A percentile compares a stretch with the other conserved stretches of the same genome.
Evolutionary conservation across 768 basidiomycete species (phyloP).

Genomic region (Hypholoma sublateritium): DNA sequence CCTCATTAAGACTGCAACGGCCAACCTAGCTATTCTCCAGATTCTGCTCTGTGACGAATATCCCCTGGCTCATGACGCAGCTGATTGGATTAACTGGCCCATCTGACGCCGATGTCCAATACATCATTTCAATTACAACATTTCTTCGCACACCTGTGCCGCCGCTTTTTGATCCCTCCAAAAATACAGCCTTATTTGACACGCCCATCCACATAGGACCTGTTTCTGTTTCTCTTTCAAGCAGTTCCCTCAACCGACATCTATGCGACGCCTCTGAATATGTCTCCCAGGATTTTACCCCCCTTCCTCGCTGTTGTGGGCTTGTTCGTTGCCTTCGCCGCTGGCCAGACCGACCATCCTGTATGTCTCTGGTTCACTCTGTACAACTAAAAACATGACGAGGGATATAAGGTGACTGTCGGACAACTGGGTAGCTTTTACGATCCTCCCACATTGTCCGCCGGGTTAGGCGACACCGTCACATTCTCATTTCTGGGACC

Average conservation of each 20-base stretch:
- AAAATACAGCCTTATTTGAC: slow-evolving; percentile 5
- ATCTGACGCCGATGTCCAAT: not conserved
- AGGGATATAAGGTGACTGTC: slow-evolving; percentile 31
- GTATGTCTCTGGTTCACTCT: slow-evolving; percentile 5
- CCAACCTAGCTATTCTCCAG: too few relatives aligned
- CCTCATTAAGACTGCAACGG: too few relatives aligned
- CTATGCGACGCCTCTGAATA: slow-evolving; percentile 3
- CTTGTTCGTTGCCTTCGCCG: not conserved
- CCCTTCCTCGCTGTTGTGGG: not conserved
- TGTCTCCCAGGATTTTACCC: not conserved
- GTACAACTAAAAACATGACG: not conserved
- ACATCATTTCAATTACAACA: not conserved
- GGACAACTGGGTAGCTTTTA: slow-evolving; percentile 39
- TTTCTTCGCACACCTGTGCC: not conserved
- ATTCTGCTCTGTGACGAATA: too few relatives aligned
- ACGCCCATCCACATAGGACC: not conserved
- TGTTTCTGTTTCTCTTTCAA: not conserved
- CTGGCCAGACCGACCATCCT: slow-evolving; percentile 11
- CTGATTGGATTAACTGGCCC: too few relatives aligned
- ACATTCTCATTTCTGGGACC: slow-evolving; percentile 37
- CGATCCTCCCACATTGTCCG: slow-evolving; percentile 29
- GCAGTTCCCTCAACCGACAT: not conserved
- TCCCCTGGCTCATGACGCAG: too few relatives aligned
- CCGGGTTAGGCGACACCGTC: slow-evolving; percentile 31
- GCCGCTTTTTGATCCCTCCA: not conserved